These are phyloP conservation scores for Crataegus laevigata DNA, from an alignment of 306 rosid genomes.

Conservation along the genomic window DNA sequence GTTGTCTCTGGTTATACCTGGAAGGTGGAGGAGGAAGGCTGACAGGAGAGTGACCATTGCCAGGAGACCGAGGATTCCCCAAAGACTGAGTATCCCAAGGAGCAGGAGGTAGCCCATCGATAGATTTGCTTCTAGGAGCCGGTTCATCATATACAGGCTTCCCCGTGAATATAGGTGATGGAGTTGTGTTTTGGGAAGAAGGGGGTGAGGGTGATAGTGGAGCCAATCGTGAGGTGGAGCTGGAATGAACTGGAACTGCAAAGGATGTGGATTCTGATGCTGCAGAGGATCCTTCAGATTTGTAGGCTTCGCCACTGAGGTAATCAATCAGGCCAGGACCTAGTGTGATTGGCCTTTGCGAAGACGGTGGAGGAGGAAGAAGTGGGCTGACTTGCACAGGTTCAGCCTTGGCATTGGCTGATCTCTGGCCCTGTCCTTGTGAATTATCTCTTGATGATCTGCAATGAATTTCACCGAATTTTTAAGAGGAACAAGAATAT, in stretches of 20 bases:
- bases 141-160: conserved; percentile 68
- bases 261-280: conserved; percentile 37
- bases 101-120: conserved; percentile 58
- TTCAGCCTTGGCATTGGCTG: conserved; percentile 43
- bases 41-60: conserved; percentile 27
- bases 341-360: conserved; percentile 52
- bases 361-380: conserved; percentile 82
- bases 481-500: neutral
- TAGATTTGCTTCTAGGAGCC: conserved; percentile 41
- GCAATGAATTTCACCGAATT: conserved; percentile 21
- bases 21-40: conserved; percentile 79
- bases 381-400: conserved; percentile 37
- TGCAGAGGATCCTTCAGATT: conserved; percentile 37
- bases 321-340: conserved; percentile 64
- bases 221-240: conserved; percentile 29
- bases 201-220: conserved; percentile 40
- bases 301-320: conserved; percentile 85
- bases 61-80: neutral
- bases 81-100: conserved; percentile 57
- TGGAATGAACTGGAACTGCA: conserved; percentile 30
- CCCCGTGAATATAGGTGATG: conserved; percentile 31
- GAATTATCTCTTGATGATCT: conserved; percentile 63
- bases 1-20: conserved; percentile 67
- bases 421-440: conserved; percentile 37
- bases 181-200: conserved; percentile 26